phyloP scores from a whole-genome alignment of 176 grass and related monocot genomes.

The Pontederia paniculata region DNA sequence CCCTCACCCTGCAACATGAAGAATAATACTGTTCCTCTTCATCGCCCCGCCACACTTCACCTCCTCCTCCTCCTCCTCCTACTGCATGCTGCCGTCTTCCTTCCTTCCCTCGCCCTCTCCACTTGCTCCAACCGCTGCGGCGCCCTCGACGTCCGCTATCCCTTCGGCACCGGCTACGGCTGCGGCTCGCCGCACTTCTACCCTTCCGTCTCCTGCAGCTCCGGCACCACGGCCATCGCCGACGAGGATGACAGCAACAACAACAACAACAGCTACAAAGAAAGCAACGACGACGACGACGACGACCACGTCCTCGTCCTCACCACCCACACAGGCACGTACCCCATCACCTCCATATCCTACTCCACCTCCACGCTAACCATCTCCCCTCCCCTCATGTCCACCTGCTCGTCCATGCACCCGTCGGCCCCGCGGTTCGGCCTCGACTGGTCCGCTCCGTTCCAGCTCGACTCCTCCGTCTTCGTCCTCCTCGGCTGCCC shows the following conservation, averaged over 20 bases:
- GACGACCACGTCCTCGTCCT: not conserved
- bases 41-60: not conserved
- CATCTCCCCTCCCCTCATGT: slow-evolving; percentile 10
- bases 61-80: not conserved
- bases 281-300: not conserved
- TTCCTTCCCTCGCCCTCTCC: not conserved
- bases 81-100: not conserved
- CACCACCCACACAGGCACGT: slow-evolving; percentile 4
- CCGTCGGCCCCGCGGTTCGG: not conserved
- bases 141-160: slow-evolving; percentile 10
- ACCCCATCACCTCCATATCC: slow-evolving; percentile 15
- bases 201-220: slow-evolving; percentile 9
- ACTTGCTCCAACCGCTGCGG: slow-evolving; percentile 5
- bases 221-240: not conserved
- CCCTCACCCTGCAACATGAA: too few species aligned
- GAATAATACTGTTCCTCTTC: not conserved
- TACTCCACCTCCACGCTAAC: slow-evolving; percentile 12
- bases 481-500: slow-evolving; percentile 12
- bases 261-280: too few species aligned
- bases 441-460: slow-evolving; percentile 12
- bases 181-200: slow-evolving; percentile 15
- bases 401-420: slow-evolving; percentile 13
- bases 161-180: slow-evolving; percentile 11
- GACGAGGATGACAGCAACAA: not conserved
- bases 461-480: slow-evolving; percentile 4